Evolutionary conservation across 2,329 filamentous ascomycete genomes (phyloP), one percentile per base, ranked within the genome.

Genomic region (Teratosphaeria viscida): DNA sequence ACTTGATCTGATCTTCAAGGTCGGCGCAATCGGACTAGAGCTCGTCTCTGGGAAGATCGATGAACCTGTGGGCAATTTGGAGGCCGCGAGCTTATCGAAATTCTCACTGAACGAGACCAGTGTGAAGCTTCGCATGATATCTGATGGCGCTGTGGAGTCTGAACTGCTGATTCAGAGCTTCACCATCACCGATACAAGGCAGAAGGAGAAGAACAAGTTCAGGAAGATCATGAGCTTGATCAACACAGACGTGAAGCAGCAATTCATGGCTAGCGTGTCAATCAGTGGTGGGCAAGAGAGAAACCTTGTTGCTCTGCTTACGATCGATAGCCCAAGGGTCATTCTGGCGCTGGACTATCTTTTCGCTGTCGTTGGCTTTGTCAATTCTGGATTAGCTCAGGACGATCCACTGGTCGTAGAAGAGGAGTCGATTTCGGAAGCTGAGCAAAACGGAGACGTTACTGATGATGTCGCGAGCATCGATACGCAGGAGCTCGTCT

Each of bases 261-360:
- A 99, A 68, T 92, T 99, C 70, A 99, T 99, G 94, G 94, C 94
- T 19, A 96, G 89, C 71, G 78, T 99, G 3, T 95, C 92, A 0
- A 95, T 99, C 74, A 91, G 92, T 0, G 89, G 91, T 16, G 91
- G 91, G 3, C 79, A 85, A 37, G 88, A 96, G 49, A 85, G 85
- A 61, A 89, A 86, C 71, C 75, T 97, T 59, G 95, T 97, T 68
- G 90, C 90, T 1, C 88, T 99, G 74, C 83, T 96, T 60, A 96
- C 92, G 0, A 85, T 99, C 62, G 94, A 99, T 70, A 99, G 94
- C 66, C 94, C 94, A 1, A 84, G 91, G 2, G 84, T 99, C 59
- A 97, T 99, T 60, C 89, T 99, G 71, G 92, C 95, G 0, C 78
- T 99, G 34, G 94, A 99, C 72, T 97, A 99, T 72, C 77, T 99